Conservation (phyloP, 2,329 filamentous ascomycete genomes). For the Xylariaceae sp. region DNA sequence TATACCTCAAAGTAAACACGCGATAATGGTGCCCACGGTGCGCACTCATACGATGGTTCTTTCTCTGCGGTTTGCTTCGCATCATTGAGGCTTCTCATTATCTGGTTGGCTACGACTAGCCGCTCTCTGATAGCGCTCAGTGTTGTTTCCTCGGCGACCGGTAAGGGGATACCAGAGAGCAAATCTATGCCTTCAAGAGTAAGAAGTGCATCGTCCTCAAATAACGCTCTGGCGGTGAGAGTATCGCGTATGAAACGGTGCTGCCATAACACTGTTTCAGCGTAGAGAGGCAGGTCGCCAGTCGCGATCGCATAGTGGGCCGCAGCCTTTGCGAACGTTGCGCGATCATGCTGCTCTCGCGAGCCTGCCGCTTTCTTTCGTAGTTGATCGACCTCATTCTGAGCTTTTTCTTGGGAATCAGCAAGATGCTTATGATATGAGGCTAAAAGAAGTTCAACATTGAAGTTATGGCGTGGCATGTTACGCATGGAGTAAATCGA, state of each 20-base stretch:
- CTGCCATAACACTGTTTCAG: conserved; percentile 11
- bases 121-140: not conserved
- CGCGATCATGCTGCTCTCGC: conserved; percentile 8
- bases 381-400: conserved; percentile 8
- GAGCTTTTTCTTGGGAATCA: conserved; percentile 6
- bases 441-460: conserved; percentile 11
- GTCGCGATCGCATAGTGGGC: conserved; percentile 12
- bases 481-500: conserved; percentile 9
- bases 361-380: conserved; percentile 7
- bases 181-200: conserved; percentile 8
- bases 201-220: not conserved
- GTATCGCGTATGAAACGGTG: conserved; percentile 12
- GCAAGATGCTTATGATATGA: not conserved
- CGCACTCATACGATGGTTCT: conserved; percentile 5
- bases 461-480: conserved; percentile 9
- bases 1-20: conserved; percentile 6
- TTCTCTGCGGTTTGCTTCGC: conserved; percentile 2
- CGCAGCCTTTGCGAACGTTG: conserved; percentile 11
- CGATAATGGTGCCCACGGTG: not conserved
- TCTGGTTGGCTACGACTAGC: conserved; percentile 5
- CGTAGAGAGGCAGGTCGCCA: conserved; percentile 8
- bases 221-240: conserved; percentile 4
- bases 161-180: conserved; percentile 9
- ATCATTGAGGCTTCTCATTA: conserved; percentile 4
- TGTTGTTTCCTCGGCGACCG: not conserved